phyloP scores from a whole-genome alignment of 192 early-diverging fungal genomes.

The Coemansia sp. region DNA sequence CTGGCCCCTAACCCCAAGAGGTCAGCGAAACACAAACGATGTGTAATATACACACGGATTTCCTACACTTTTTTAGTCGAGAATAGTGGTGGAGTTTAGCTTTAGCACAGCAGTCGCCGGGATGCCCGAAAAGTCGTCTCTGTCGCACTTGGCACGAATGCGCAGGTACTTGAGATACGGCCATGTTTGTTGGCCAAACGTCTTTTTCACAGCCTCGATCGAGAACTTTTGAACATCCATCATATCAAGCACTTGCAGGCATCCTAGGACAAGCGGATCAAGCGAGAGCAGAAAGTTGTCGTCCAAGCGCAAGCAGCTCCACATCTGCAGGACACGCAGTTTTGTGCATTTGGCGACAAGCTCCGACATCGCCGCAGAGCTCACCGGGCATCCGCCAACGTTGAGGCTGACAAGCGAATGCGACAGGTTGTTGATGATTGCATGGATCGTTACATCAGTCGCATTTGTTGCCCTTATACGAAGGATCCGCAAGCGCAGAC shows the following conservation, averaged over 20 bases:
- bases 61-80: constrained; percentile 15
- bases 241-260: constrained; percentile 53
- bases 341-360: constrained; percentile 39
- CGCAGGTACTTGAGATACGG: constrained; percentile 50
- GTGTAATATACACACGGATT: not conserved
- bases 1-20: not conserved
- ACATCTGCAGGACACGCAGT: constrained; percentile 42
- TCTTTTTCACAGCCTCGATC: constrained; percentile 31
- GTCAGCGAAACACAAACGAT: not conserved
- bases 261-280: constrained; percentile 24
- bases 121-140: constrained; percentile 46
- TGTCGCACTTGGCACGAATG: constrained; percentile 38
- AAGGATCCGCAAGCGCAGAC: constrained; percentile 39
- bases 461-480: constrained; percentile 52
- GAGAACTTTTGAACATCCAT: constrained; percentile 56
- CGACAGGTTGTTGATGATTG: constrained; percentile 36
- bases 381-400: constrained; percentile 51
- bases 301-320: constrained; percentile 51
- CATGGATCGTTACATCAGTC: constrained; percentile 42
- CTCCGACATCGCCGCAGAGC: constrained; percentile 49
- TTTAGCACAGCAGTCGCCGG: constrained; percentile 42
- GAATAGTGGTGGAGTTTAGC: constrained; percentile 43
- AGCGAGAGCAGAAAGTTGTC: constrained; percentile 49
- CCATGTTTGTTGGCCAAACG: constrained; percentile 46
- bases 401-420: constrained; percentile 44